Evolutionary conservation across 805 yeast species (phyloP), one percentile per base, ranked within the genome.

Genomic region (Komagataella kurtzmanii): DNA sequence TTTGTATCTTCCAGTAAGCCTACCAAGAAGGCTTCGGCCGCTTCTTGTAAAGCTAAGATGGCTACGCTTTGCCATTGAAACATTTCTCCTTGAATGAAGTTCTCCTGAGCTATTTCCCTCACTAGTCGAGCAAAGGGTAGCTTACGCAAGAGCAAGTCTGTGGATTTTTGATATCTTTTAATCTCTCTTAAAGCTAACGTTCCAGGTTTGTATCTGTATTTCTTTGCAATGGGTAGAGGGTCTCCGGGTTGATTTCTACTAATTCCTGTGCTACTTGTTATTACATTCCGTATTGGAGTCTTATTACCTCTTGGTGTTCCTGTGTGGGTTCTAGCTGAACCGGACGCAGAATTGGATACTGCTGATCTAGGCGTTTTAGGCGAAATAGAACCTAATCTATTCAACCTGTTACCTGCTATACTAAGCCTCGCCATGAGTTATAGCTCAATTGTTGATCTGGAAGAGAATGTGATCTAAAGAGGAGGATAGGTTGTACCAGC

Each of bases 61-160:
- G 91, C 93, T 61, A 83, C 78, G 21, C 85, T 77, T 58, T 85
- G 91, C 95, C 95, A 85, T 60, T 86, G 74, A 49, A 82, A 70
- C 2, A 80, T 81, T 50, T 78, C 75, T 48, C 76, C 78, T 19
- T 61, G 57, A 0, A 83, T 81, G 43, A 74, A 69, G 54, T 72
- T 79, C 53, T 74, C 76, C 50, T 80, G 80, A 0, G 88, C 84
- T 3, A 85, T 81, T 58, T 85, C 93, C 54, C 83, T 76, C 7
- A 85, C 88, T 21, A 85, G 67, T 54, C 91, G 69, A 1, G 91
- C 87, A 70, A 85, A 85, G 17, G 95, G 95, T 30, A 85, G 72
- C 58, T 84, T 84, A 23, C 88, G 70, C 14, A 85, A 70, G 47
- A 85, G 67, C 44, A 85, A 65, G 54, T 83, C 90, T 0, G 89